Percentiles rank a stretch among this genome's conserved stretches.
These are phyloP conservation scores for Neofusicoccum sp. DNA, from an alignment of 2,329 filamentous ascomycete genomes.

Conservation along the genomic window DNA sequence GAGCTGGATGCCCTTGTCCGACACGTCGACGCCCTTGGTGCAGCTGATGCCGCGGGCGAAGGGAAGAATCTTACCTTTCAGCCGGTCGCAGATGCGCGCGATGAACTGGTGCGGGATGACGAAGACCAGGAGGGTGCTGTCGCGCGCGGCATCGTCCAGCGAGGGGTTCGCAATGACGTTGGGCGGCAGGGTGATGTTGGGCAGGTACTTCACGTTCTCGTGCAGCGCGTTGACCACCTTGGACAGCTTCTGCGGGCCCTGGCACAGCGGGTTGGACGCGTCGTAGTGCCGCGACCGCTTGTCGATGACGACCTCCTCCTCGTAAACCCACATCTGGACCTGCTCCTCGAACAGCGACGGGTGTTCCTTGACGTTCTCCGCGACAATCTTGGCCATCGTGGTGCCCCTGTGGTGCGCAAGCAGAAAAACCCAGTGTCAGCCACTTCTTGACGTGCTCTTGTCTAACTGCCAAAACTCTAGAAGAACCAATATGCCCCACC, in stretches of 20 bases:
- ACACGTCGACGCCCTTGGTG: conserved; percentile 96
- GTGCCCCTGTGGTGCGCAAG: conserved; percentile 68
- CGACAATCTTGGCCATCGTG: conserved; percentile 94
- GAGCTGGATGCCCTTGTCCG: conserved; percentile 79
- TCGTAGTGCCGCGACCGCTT: conserved; percentile 75
- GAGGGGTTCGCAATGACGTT: conserved; percentile 87
- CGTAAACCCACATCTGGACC: conserved; percentile 99
- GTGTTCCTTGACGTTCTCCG: conserved; percentile 83
- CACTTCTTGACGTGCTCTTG: background rate
- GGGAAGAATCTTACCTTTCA: conserved; percentile 86
- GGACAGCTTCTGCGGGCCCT: conserved; percentile 74
- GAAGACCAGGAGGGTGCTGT: conserved; percentile 89
- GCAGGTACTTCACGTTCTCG: conserved; percentile 98
- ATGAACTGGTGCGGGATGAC: conserved; percentile 98
- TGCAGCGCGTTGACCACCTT: conserved; percentile 86
- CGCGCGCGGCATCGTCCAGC: conserved; percentile 75
- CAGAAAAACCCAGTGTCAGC: conserved; percentile 2
- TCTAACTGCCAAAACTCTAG: background rate
- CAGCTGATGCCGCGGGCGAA: conserved; percentile 94
- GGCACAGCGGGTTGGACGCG: conserved; percentile 55
- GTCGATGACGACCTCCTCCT: conserved; percentile 80
- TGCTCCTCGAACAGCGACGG: conserved; percentile 80
- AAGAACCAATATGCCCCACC: conserved; percentile 55
- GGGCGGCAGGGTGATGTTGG: conserved; percentile 77
- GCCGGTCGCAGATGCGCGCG: conserved; percentile 76